These are phyloP conservation scores for Sporothrix brasiliensis DNA, from an alignment of 2,329 filamentous ascomycete genomes.

Conservation along the genomic window DNA sequence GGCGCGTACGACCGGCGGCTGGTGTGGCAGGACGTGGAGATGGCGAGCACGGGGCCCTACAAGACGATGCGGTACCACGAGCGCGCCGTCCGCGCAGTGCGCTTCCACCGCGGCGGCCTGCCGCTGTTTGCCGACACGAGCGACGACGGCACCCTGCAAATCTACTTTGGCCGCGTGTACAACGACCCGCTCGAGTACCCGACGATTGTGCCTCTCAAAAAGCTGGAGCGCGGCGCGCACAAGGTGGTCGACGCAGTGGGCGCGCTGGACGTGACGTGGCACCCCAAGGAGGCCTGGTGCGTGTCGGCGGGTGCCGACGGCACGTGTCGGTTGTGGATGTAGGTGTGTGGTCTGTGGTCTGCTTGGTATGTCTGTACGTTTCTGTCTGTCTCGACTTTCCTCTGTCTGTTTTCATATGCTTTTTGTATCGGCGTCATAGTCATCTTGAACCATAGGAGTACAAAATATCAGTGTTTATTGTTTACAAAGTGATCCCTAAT, in stretches of 20 bases:
- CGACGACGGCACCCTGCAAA: slow-evolving; percentile 91
- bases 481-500: neutral
- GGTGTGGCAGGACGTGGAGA: slow-evolving; percentile 95
- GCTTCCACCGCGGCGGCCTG: slow-evolving; percentile 75
- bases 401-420: slow-evolving; percentile 14
- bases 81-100: slow-evolving; percentile 86
- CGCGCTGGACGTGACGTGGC: slow-evolving; percentile 94
- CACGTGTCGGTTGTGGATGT: slow-evolving; percentile 86
- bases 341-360: slow-evolving; percentile 33
- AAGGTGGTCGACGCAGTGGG: slow-evolving; percentile 83
- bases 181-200: slow-evolving; percentile 95
- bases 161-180: slow-evolving; percentile 96
- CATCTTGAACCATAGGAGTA: slow-evolving; percentile 22
- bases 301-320: slow-evolving; percentile 94
- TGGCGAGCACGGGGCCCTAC: slow-evolving; percentile 79
- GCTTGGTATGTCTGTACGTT: neutral
- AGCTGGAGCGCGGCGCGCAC: slow-evolving; percentile 73
- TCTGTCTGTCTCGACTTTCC: neutral
- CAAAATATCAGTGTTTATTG: slow-evolving; percentile 14
- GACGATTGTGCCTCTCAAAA: slow-evolving; percentile 93
- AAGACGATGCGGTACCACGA: slow-evolving; percentile 95
- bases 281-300: slow-evolving; percentile 90
- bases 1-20: slow-evolving; percentile 92
- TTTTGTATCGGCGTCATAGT: slow-evolving; percentile 22
- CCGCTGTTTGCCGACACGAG: slow-evolving; percentile 93